These are phyloP conservation scores for Phytophthora litchii DNA, from an alignment of 352 stramenopile species.

Conservation along the genomic window DNA sequence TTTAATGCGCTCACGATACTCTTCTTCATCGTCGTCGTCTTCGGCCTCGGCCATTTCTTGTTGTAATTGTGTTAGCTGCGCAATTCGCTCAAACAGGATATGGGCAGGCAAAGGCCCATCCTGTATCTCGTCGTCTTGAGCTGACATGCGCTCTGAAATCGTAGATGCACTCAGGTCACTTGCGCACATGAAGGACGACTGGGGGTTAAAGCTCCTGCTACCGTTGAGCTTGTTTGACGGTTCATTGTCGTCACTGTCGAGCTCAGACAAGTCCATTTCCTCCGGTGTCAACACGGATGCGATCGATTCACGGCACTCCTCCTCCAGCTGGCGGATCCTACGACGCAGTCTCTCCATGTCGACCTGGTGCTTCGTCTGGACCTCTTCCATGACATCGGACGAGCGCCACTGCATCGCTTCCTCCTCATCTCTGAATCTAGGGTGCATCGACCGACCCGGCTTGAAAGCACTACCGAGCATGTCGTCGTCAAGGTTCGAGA, in stretches of 20 bases:
- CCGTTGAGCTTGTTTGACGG: conserved; percentile 11
- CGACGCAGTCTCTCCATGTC: conserved; percentile 54
- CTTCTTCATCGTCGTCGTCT: conserved; percentile 50
- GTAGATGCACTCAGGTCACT: conserved; percentile 36
- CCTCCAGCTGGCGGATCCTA: conserved; percentile 51
- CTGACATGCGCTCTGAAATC: conserved; percentile 33
- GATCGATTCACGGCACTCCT: conserved; percentile 64
- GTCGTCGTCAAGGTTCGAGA: conserved; percentile 47
- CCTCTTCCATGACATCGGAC: conserved; percentile 52
- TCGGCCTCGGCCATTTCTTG: conserved; percentile 54
- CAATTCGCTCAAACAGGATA: conserved; percentile 57
- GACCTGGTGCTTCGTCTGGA: conserved; percentile 44
- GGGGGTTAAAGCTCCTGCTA: conserved; percentile 19
- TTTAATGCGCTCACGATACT: conserved; percentile 59
- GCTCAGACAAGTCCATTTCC: conserved; percentile 50
- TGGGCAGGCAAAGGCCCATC: conserved; percentile 42
- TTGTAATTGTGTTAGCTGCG: conserved; percentile 59
- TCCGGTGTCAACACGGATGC: conserved; percentile 53
- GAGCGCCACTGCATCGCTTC: conserved; percentile 45
- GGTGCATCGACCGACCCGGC: conserved; percentile 24
- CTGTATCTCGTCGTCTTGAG: conserved; percentile 39
- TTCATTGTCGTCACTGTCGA: conserved; percentile 36
- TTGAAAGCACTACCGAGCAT: conserved; percentile 31
- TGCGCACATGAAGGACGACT: conserved; percentile 26
- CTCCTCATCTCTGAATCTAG: conserved; percentile 18